phyloP scores from a whole-genome alignment of 148 eudicot species.

The Vaccinium darrowii region DNA sequence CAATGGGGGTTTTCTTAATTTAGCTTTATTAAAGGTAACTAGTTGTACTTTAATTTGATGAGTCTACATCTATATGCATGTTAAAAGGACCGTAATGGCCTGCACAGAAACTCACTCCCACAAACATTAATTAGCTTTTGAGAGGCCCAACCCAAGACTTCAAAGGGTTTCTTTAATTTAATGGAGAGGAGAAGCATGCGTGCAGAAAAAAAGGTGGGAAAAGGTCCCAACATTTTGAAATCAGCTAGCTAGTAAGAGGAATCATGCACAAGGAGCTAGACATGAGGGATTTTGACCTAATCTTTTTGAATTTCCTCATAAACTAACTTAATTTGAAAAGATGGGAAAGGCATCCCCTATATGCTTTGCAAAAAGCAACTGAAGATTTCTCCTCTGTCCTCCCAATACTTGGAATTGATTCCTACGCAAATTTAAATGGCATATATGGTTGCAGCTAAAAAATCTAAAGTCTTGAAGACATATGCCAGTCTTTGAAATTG shows the following conservation, averaged over 20 bases:
- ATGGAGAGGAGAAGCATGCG: constrained; percentile 25
- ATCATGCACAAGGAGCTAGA: constrained; percentile 8
- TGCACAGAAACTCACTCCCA: not conserved
- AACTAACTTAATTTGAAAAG: constrained; percentile 11
- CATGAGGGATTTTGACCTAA: constrained; percentile 17
- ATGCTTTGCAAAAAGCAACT: constrained; percentile 7
- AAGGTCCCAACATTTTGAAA: constrained; percentile 21
- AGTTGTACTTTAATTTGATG: constrained; percentile 5
- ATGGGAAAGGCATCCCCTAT: constrained; percentile 26
- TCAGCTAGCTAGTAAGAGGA: constrained; percentile 15
- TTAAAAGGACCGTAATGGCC: constrained; percentile 18
- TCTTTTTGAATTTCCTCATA: constrained; percentile 20
- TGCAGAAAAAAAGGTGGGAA: constrained; percentile 5
- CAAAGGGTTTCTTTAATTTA: constrained; percentile 10
- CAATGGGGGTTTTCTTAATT: not conserved
- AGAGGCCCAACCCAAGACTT: constrained; percentile 27
- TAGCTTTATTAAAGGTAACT: not conserved
- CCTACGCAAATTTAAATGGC: not conserved
- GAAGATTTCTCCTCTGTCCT: constrained; percentile 2
- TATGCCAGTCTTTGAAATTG: not conserved
- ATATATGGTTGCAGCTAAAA: too few relatives aligned
- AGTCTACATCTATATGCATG: not conserved
- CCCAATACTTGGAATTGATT: constrained; percentile 24
- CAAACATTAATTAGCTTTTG: constrained; percentile 10
- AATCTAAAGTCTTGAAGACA: not conserved